Evolutionary conservation across 2,329 filamentous ascomycete species (phyloP), one percentile per base, ranked within the genome.

Genomic region (Aspergillus udagawae): DNA sequence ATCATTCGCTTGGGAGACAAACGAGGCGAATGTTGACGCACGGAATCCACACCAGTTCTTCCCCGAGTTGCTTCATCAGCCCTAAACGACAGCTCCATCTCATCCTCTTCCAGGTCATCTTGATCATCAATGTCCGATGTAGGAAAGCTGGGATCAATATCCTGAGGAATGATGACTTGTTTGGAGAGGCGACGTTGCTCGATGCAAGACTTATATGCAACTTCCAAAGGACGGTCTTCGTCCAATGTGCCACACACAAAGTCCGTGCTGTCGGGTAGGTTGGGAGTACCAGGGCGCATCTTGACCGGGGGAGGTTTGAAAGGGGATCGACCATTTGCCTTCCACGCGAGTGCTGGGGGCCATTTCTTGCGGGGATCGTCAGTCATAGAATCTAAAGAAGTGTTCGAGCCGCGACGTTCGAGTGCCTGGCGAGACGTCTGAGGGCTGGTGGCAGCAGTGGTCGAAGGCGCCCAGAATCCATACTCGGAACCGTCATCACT

Each of bases 211-310:
- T 96, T 83, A 73, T 97, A 99, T 0, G 91, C 93, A 64, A 92
- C 91, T 72, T 99, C 94, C n/a, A 97, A 77, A 2, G 92, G 91
- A 48, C 91, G 87, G 69, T 99, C 94, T 74, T 99, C 94, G 64
- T 99, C 94, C 21, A 99, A 81, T 1, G 94, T 99, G 57, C 94
- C 94, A 69, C 94, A 97, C n/a, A 99, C 94, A 64, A 99, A 99
- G 73, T 99, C 94, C 14, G 94, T 97, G 75, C 92, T 97, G 73
- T 99, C 94, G 1, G 94, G 94, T 10, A 99, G 81, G 70, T 96
- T 91, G 2, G 91, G 90, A 1, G 89, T 90, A 25, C 83, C 82
- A 42, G 85, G 82, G 23, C 87, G 87, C 64, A 87, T 85, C 60
- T 82, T 84, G 49, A 38, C 2, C 32, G 32, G 5, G 14, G 81